phyloP scores from a whole-genome alignment of 2,329 filamentous ascomycete genomes.

The Sporothrix schenckii region DNA sequence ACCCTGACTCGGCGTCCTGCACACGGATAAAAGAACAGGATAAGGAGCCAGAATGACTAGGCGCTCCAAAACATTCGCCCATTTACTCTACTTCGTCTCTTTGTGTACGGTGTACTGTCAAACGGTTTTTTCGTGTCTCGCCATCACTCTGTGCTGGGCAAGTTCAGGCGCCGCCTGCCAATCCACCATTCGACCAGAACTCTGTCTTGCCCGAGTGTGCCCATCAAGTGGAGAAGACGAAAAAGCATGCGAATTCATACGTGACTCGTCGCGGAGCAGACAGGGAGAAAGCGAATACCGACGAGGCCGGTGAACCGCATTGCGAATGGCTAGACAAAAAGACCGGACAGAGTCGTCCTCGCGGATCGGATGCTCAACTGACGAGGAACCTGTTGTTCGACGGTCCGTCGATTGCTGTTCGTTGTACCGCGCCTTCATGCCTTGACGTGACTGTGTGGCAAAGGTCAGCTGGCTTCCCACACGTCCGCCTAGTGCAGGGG shows the following conservation, averaged over 20 bases:
- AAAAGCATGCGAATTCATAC: background rate
- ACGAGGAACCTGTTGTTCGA: conserved; percentile 5
- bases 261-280: conserved; percentile 10
- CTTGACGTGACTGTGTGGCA: conserved; percentile 30
- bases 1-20: background rate
- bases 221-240: conserved; percentile 19
- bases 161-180: background rate
- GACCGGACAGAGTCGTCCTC: background rate
- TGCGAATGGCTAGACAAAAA: conserved; percentile 6
- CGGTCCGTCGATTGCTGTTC: conserved; percentile 10
- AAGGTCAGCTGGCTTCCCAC: conserved; percentile 28
- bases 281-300: background rate
- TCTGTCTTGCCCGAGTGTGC: conserved; percentile 18
- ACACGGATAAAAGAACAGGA: conserved; percentile 1
- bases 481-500: conserved; percentile 31
- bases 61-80: background rate
- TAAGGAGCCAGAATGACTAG: background rate
- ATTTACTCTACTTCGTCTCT: background rate
- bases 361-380: background rate
- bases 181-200: conserved; percentile 17
- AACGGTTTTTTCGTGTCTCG: conserved; percentile 12
- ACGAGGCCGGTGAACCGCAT: background rate
- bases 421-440: conserved; percentile 22
- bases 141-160: background rate
- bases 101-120: background rate